phyloP scores from a whole-genome alignment of 2,329 filamentous ascomycete genomes.

The Dothideomycetidae sp. region DNA sequence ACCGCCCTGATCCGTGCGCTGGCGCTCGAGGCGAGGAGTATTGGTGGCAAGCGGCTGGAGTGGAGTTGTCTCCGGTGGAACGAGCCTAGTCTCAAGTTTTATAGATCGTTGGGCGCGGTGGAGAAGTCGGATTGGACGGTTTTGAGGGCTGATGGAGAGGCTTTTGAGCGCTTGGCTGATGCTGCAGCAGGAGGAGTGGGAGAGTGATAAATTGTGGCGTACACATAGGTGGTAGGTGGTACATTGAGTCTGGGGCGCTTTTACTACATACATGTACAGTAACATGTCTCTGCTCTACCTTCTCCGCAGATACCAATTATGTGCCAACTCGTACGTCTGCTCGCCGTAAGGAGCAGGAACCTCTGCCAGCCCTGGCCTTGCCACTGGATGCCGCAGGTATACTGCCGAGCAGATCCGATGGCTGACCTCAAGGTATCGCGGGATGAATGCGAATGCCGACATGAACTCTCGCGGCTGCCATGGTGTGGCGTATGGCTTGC shows the following conservation, averaged over 20 bases:
- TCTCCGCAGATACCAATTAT: slow-evolving; percentile 85
- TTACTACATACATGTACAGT: no score
- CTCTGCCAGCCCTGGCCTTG: slow-evolving; percentile 60
- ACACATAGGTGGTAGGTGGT: no score
- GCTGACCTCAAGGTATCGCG: slow-evolving; percentile 91
- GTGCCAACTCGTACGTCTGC: slow-evolving; percentile 63
- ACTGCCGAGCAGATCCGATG: slow-evolving; percentile 93
- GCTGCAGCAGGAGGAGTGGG: not conserved
- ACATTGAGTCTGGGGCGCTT: no score
- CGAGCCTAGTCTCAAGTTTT: slow-evolving; percentile 76
- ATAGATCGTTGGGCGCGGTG: slow-evolving; percentile 48
- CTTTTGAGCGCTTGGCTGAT: slow-evolving; percentile 44
- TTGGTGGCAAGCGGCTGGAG: slow-evolving; percentile 63
- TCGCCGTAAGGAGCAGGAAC: slow-evolving; percentile 64
- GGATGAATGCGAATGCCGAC: slow-evolving; percentile 87
- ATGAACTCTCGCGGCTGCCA: slow-evolving; percentile 82
- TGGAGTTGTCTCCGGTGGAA: slow-evolving; percentile 95
- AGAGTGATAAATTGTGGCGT: no score
- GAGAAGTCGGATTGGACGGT: slow-evolving; percentile 58
- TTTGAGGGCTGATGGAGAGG: slow-evolving; percentile 58
- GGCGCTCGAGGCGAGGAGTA: slow-evolving; percentile 62
- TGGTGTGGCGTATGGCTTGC: slow-evolving; percentile 79
- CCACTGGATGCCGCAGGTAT: slow-evolving; percentile 87
- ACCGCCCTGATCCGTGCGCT: slow-evolving; percentile 58
- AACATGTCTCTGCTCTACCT: no score